A percentile compares a stretch with the other conserved stretches of the same genome.
Conservation (phyloP, 768 basidiomycete species). For the Lepiota venenata region DNA sequence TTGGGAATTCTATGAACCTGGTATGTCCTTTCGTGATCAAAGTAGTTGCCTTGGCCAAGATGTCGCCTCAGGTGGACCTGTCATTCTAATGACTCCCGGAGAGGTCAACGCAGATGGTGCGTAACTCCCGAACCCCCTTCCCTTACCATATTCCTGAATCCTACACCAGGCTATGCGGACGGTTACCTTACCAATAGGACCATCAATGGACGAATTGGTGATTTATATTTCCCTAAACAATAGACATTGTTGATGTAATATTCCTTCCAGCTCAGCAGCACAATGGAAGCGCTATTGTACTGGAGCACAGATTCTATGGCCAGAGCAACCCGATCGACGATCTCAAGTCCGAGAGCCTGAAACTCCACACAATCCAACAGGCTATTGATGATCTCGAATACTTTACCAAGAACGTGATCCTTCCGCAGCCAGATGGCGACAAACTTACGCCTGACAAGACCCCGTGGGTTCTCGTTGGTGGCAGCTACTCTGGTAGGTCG, state of each 20-base stretch:
- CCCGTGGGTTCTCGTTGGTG: constrained; percentile 49
- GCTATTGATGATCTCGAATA: constrained; percentile 71
- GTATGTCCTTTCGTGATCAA: constrained; percentile 20
- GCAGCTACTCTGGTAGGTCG: constrained; percentile 43
- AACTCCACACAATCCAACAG: constrained; percentile 66
- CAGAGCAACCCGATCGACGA: constrained; percentile 67
- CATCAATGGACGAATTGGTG: constrained; percentile 56
- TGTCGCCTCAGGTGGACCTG: constrained; percentile 44
- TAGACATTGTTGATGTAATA: background rate
- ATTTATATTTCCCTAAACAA: background rate
- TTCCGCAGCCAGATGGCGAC: constrained; percentile 67
- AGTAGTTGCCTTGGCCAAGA: background rate
- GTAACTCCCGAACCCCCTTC: constrained; percentile 7
- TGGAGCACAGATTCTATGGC: constrained; percentile 77
- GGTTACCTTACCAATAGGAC: constrained; percentile 64
- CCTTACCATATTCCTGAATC: background rate
- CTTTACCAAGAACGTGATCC: constrained; percentile 61
- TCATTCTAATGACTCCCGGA: constrained; percentile 65
- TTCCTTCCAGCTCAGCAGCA: constrained; percentile 51
- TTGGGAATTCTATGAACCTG: constrained; percentile 60
- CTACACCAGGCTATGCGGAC: constrained; percentile 30
- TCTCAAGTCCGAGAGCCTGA: constrained; percentile 54
- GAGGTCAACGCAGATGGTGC: constrained; percentile 54
- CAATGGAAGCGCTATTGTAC: constrained; percentile 55
- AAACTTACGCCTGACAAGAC: constrained; percentile 52